A percentile compares a stretch with the other conserved stretches of the same genome.
phyloP scores from a whole-genome alignment of 352 stramenopile species.

The Globisporangium yorkense region DNA sequence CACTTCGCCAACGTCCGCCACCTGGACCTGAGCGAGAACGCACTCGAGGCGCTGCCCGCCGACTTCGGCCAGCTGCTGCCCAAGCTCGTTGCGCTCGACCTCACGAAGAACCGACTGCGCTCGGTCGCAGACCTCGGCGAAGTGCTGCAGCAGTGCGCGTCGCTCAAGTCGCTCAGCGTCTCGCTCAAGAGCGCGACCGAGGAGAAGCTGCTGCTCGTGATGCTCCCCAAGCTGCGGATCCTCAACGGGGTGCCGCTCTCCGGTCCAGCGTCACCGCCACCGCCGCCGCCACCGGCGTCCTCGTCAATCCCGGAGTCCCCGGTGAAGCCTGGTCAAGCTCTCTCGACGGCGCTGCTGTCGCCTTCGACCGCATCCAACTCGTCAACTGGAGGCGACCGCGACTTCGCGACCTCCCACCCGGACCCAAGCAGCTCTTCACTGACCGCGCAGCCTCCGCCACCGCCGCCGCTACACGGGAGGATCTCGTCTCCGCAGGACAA shows the following conservation, averaged over 20 bases:
- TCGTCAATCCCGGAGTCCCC: slow-evolving; percentile 4
- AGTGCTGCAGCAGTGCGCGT: slow-evolving; percentile 33
- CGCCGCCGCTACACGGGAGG: neutral
- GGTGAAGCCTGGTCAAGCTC: slow-evolving; percentile 7
- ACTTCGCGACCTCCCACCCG: no score
- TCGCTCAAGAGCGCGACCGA: slow-evolving; percentile 36
- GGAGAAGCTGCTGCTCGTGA: slow-evolving; percentile 44
- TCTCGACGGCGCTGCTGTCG: slow-evolving; percentile 5
- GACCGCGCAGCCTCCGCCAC: neutral
- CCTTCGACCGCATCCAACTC: slow-evolving; percentile 14
- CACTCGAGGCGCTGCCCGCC: slow-evolving; percentile 26
- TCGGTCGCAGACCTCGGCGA: slow-evolving; percentile 37
- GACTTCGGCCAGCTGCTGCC: slow-evolving; percentile 35
- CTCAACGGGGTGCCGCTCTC: slow-evolving; percentile 43
- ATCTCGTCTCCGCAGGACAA: slow-evolving; percentile 31
- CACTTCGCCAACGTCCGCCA: slow-evolving; percentile 45
- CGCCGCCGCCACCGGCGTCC: slow-evolving; percentile 3
- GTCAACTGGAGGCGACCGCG: neutral
- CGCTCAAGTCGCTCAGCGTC: slow-evolving; percentile 55
- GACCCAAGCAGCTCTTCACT: neutral
- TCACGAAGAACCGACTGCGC: slow-evolving; percentile 42
- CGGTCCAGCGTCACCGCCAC: slow-evolving; percentile 9
- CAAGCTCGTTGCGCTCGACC: slow-evolving; percentile 52
- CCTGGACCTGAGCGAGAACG: slow-evolving; percentile 56
- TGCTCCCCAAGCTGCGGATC: slow-evolving; percentile 52